Evolutionary conservation across 2,329 filamentous ascomycete species (phyloP).

Genomic region (Myriosclerotinia duriaeana): DNA sequence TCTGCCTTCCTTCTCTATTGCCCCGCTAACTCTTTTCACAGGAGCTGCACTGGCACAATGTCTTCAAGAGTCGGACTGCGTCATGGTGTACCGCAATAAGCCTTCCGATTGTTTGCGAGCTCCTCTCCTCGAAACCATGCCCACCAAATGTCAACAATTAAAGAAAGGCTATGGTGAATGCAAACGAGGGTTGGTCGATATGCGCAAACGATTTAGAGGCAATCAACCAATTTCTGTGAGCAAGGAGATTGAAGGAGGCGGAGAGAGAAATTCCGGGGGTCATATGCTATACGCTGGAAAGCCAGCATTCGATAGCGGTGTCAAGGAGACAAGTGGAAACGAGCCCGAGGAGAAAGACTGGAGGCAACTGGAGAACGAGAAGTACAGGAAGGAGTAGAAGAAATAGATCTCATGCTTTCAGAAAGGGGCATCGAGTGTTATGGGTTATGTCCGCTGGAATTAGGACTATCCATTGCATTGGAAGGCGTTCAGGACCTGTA

Average conservation of each 20-base stretch:
- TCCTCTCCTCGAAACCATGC: slow-evolving; percentile 78
- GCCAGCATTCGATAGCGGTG: slow-evolving; percentile 64
- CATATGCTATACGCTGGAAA: slow-evolving; percentile 79
- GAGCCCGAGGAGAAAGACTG: slow-evolving; percentile 61
- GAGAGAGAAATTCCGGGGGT: slow-evolving; percentile 44
- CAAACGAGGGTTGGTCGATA: slow-evolving; percentile 94
- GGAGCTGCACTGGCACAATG: slow-evolving; percentile 90
- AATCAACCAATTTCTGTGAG: slow-evolving; percentile 77
- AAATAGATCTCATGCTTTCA: background rate
- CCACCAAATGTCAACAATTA: slow-evolving; percentile 85
- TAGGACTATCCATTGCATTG: slow-evolving; percentile 2
- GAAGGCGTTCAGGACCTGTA: slow-evolving; percentile 3
- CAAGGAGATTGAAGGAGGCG: slow-evolving; percentile 59
- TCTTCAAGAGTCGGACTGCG: slow-evolving; percentile 93
- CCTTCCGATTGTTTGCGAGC: slow-evolving; percentile 85
- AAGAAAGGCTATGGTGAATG: slow-evolving; percentile 92
- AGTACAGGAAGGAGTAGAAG: slow-evolving; percentile 47
- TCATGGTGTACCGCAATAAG: slow-evolving; percentile 85
- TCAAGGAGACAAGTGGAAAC: slow-evolving; percentile 66
- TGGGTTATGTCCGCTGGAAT: background rate
- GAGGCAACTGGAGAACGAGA: slow-evolving; percentile 65
- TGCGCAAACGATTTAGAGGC: slow-evolving; percentile 96
- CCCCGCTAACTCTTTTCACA: slow-evolving; percentile 44
- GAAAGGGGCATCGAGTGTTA: background rate
- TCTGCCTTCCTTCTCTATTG: slow-evolving; percentile 18